phyloP scores from a whole-genome alignment of 2,329 filamentous ascomycete species.

The Alternaria ethzedia region DNA sequence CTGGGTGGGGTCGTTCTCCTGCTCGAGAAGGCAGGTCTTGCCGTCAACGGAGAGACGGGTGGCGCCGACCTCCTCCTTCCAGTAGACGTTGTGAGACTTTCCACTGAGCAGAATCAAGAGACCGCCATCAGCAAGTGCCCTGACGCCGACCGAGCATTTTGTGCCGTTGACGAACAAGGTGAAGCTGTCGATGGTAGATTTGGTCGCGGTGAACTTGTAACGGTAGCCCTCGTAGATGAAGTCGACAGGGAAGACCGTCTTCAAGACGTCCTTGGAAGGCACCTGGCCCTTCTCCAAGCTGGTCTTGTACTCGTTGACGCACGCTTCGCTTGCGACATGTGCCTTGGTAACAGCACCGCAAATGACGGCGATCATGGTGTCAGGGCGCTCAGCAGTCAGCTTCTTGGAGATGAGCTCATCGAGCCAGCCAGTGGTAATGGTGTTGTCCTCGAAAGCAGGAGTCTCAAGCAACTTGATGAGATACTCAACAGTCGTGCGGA shows the following conservation, averaged over 20 bases:
- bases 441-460: constrained; percentile 97
- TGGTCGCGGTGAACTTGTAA: constrained; percentile 98
- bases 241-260: constrained; percentile 96
- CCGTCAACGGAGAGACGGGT: constrained; percentile 95
- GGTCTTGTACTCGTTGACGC: constrained; percentile 83
- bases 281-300: constrained; percentile 97
- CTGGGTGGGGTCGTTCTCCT: constrained; percentile 98
- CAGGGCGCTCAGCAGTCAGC: constrained; percentile 92
- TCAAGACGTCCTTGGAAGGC: constrained; percentile 92
- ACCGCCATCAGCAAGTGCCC: constrained; percentile 91
- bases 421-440: constrained; percentile 97
- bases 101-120: constrained; percentile 88
- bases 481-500: constrained; percentile 97
- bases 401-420: constrained; percentile 99
- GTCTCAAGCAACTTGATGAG: constrained; percentile 98
- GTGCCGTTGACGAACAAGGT: constrained; percentile 99
- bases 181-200: constrained; percentile 91
- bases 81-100: constrained; percentile 97
- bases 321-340: constrained; percentile 89
- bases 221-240: constrained; percentile 98
- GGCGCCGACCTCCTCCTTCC: constrained; percentile 97
- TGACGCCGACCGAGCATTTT: constrained; percentile 91
- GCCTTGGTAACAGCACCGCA: constrained; percentile 95
- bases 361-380: constrained; percentile 90
- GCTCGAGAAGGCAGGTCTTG: constrained; percentile 97